Evolutionary conservation across 495 filamentous ascomycete genomes (phyloP).

Genomic region (Aspergillus heteromorphus): DNA sequence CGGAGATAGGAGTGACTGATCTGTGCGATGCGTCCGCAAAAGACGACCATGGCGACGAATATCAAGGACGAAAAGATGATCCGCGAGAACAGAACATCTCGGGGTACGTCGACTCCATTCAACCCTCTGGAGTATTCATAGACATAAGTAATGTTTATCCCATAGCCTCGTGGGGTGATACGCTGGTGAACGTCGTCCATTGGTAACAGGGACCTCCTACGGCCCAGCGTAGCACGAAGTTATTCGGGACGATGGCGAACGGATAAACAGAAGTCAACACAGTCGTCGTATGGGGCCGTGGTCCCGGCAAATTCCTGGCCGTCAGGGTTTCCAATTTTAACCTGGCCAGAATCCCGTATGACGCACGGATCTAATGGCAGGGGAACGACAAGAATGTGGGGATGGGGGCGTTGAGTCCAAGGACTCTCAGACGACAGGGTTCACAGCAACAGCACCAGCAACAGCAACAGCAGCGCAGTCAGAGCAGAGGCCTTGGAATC

Average conservation of each 20-base stretch:
- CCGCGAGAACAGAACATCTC: slow-evolving; percentile 37
- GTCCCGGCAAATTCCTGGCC: not conserved
- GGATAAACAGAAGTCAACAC: not conserved
- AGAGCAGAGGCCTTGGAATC: not conserved
- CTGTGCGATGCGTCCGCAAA: slow-evolving; percentile 53
- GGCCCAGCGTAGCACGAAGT: slow-evolving; percentile 3
- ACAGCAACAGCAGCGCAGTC: not conserved
- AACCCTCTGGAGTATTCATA: slow-evolving; percentile 42
- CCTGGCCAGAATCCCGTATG: slow-evolving; percentile 1
- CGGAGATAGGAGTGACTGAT: slow-evolving; percentile 65
- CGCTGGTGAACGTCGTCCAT: slow-evolving; percentile 32
- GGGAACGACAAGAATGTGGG: slow-evolving; percentile 11
- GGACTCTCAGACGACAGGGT: not conserved
- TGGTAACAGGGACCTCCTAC: slow-evolving; percentile 11
- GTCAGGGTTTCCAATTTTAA: slow-evolving; percentile 1
- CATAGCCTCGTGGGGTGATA: slow-evolving; percentile 29
- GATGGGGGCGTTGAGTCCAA: not conserved
- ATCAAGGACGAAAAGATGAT: slow-evolving; percentile 45
- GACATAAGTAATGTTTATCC: slow-evolving; percentile 36
- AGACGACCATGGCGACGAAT: slow-evolving; percentile 44
- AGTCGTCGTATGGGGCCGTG: slow-evolving; percentile 2
- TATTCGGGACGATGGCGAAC: not conserved
- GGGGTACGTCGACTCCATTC: slow-evolving; percentile 38
- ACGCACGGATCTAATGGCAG: slow-evolving; percentile 12
- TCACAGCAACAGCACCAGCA: not conserved